phyloP scores from a whole-genome alignment of 352 stramenopile species.

The Globisporangium camurandrum region DNA sequence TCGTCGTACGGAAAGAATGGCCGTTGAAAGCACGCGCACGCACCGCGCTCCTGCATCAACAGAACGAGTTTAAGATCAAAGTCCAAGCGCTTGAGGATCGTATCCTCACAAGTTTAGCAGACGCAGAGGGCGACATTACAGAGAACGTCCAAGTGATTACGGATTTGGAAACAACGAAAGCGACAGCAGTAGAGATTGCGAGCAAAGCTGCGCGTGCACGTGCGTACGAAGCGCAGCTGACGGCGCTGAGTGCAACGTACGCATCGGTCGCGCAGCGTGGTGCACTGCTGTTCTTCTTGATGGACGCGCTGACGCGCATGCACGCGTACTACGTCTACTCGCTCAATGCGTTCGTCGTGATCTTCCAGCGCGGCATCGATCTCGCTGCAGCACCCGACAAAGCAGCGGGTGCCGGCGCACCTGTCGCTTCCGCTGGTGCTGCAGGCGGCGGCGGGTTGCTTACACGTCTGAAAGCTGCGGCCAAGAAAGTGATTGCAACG shows the following conservation, averaged over 20 bases:
- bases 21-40: constrained; percentile 78
- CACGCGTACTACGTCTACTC: constrained; percentile 95
- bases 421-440: constrained; percentile 8
- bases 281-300: constrained; percentile 93
- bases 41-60: constrained; percentile 77
- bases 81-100: constrained; percentile 86
- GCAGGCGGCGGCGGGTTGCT: constrained; percentile 28
- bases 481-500: constrained; percentile 77
- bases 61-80: constrained; percentile 88
- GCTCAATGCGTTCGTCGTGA: constrained; percentile 92
- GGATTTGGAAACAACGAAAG: constrained; percentile 91
- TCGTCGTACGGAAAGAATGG: constrained; percentile 88
- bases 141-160: constrained; percentile 95
- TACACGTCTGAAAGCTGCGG: constrained; percentile 64
- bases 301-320: constrained; percentile 89
- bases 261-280: constrained; percentile 86
- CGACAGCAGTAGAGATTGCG: constrained; percentile 82
- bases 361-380: constrained; percentile 94
- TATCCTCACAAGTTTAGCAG: constrained; percentile 77
- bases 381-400: constrained; percentile 49
- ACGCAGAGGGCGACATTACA: constrained; percentile 86
- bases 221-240: constrained; percentile 76
- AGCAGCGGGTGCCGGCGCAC: constrained; percentile 5
- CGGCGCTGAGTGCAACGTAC: constrained; percentile 87
- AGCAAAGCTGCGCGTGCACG: constrained; percentile 67